Conservation (phyloP, 2,329 filamentous ascomycete species). For the Epicoccum nigrum region DNA sequence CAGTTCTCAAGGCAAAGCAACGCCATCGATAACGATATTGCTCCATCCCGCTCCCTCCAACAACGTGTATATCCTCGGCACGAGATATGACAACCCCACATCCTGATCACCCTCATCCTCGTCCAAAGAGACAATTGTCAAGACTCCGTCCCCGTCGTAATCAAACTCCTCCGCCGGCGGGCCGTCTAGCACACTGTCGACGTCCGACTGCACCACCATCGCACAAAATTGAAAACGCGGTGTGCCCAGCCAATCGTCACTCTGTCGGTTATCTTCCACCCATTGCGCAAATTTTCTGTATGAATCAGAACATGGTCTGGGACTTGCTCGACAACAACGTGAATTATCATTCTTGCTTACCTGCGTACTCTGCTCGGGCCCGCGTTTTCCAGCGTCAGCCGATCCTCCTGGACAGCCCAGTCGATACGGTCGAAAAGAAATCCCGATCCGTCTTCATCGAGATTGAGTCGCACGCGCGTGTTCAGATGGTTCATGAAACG, state of each 20-base stretch:
- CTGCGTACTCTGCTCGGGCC: too few species aligned
- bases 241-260: slow-evolving; percentile 6
- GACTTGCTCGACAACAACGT: too few species aligned
- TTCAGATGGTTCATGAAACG: too few species aligned
- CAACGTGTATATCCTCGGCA: slow-evolving; percentile 9
- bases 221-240: slow-evolving; percentile 10
- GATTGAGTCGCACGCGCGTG: too few species aligned
- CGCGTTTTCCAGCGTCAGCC: too few species aligned
- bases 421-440: too few species aligned
- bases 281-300: slow-evolving; percentile 3
- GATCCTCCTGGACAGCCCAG: too few species aligned
- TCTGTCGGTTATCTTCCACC: slow-evolving; percentile 1
- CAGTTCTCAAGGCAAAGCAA: not conserved
- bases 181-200: slow-evolving; percentile 2
- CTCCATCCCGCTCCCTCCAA: not conserved
- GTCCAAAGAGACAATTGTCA: slow-evolving; percentile 14
- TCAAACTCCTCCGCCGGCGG: slow-evolving; percentile 11
- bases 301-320: not conserved
- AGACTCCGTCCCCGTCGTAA: slow-evolving; percentile 1
- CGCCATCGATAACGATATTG: too few species aligned
- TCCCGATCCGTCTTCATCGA: too few species aligned
- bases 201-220: not conserved
- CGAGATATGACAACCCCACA: slow-evolving; percentile 11
- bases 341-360: too few species aligned
- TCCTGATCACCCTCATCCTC: not conserved